phyloP scores from a whole-genome alignment of 352 stramenopile species.

The Globisporangium lucens region DNA sequence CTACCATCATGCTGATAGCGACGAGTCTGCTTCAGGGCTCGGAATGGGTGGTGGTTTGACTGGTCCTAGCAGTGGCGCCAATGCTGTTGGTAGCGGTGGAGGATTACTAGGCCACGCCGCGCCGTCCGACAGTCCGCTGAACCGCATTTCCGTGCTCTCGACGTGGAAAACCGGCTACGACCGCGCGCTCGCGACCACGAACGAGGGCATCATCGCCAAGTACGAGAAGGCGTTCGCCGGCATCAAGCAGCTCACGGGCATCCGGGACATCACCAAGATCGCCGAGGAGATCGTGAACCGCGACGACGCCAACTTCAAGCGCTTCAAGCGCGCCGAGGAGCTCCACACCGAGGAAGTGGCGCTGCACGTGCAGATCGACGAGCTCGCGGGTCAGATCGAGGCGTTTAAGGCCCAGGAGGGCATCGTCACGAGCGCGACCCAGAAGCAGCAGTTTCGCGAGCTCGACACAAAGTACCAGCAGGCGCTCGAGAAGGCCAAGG shows the following conservation, averaged over 20 bases:
- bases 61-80: slow-evolving; percentile 1
- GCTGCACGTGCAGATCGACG: slow-evolving; percentile 47
- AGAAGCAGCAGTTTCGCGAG: slow-evolving; percentile 53
- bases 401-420: slow-evolving; percentile 67
- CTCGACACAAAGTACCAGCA: slow-evolving; percentile 35
- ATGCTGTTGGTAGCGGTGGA: background rate
- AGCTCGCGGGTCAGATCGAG: slow-evolving; percentile 46
- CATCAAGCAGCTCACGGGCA: slow-evolving; percentile 55
- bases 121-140: slow-evolving; percentile 33
- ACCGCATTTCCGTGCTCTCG: slow-evolving; percentile 53
- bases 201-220: slow-evolving; percentile 43
- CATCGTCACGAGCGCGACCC: slow-evolving; percentile 48
- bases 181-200: slow-evolving; percentile 43
- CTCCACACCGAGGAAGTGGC: slow-evolving; percentile 55
- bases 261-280: slow-evolving; percentile 48
- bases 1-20: background rate
- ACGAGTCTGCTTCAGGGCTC: background rate
- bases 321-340: slow-evolving; percentile 72
- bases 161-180: slow-evolving; percentile 79
- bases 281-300: slow-evolving; percentile 48
- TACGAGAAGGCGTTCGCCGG: slow-evolving; percentile 63
- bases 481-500: slow-evolving; percentile 38
- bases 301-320: slow-evolving; percentile 79
- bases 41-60: background rate
- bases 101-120: background rate